phyloP scores from a whole-genome alignment of 345 rosid species.

The Gossypium raimondii region DNA sequence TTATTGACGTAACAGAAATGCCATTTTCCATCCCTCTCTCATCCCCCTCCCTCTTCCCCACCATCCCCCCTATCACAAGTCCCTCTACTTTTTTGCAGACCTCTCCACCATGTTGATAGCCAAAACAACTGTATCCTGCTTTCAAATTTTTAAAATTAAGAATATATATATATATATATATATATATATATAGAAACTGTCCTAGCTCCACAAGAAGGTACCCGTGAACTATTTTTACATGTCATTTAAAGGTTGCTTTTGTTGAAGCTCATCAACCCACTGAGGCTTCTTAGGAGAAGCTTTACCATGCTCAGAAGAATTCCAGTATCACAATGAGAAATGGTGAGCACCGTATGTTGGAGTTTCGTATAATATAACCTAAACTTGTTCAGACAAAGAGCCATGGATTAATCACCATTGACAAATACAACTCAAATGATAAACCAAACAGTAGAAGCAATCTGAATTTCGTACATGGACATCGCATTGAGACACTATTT shows the following conservation, averaged over 20 bases:
- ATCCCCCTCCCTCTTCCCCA: too few species aligned
- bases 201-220: conserved; percentile 4
- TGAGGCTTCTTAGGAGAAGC: conserved; percentile 48
- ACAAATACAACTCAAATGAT: conserved; percentile 5
- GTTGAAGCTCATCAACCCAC: conserved; percentile 67
- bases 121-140: conserved; percentile 65
- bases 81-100: too few species aligned
- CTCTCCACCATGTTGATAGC: conserved; percentile 41
- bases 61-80: too few species aligned
- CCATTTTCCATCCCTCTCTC: too few species aligned
- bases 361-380: conserved; percentile 74
- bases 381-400: conserved; percentile 23
- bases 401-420: conserved; percentile 17
- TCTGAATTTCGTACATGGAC: conserved; percentile 93
- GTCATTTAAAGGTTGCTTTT: conserved; percentile 45
- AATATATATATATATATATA: neutral
- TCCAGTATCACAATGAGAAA: conserved; percentile 55
- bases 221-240: conserved; percentile 39
- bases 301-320: conserved; percentile 29
- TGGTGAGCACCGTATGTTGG: conserved; percentile 74
- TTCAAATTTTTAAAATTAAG: neutral
- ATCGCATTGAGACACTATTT: conserved; percentile 47
- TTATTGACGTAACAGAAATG: too few species aligned
- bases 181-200: neutral
- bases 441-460: conserved; percentile 26